Evolutionary conservation across 2,329 filamentous ascomycete species (phyloP).

Genomic region (Myotisia sp.): DNA sequence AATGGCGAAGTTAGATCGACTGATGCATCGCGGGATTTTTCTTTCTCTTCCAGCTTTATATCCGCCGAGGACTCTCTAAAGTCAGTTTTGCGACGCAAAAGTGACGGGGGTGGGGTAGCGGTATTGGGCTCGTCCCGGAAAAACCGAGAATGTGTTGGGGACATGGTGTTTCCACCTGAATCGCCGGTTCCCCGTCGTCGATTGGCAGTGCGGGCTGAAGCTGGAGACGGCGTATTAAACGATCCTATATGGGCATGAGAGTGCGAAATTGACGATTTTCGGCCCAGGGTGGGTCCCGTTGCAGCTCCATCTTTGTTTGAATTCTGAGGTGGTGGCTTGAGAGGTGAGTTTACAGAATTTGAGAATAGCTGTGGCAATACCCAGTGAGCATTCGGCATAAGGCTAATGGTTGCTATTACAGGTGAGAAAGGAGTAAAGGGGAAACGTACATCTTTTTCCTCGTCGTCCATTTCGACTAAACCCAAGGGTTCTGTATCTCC

Average conservation of each 20-base stretch:
- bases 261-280: conserved; percentile 68
- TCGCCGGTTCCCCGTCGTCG: conserved; percentile 77
- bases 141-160: conserved; percentile 35
- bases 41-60: conserved; percentile 35
- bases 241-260: conserved; percentile 45
- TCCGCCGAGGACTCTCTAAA: conserved; percentile 37
- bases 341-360: conserved; percentile 78
- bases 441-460: conserved; percentile 47
- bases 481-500: conserved; percentile 58
- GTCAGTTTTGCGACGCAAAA: conserved; percentile 49
- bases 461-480: conserved; percentile 55
- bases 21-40: conserved; percentile 31
- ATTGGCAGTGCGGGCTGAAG: conserved; percentile 55
- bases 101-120: conserved; percentile 45
- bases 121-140: conserved; percentile 39
- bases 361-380: conserved; percentile 55
- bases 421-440: conserved; percentile 7
- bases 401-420: conserved; percentile 7
- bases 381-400: conserved; percentile 6
- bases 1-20: conserved; percentile 34
- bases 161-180: conserved; percentile 41
- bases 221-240: conserved; percentile 61
- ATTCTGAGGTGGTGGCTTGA: conserved; percentile 67
- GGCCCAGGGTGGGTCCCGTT: conserved; percentile 38
- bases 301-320: conserved; percentile 42